These are phyloP conservation scores for Dipteronia dyeriana DNA, from an alignment of 345 rosid genomes.

Conservation along the genomic window DNA sequence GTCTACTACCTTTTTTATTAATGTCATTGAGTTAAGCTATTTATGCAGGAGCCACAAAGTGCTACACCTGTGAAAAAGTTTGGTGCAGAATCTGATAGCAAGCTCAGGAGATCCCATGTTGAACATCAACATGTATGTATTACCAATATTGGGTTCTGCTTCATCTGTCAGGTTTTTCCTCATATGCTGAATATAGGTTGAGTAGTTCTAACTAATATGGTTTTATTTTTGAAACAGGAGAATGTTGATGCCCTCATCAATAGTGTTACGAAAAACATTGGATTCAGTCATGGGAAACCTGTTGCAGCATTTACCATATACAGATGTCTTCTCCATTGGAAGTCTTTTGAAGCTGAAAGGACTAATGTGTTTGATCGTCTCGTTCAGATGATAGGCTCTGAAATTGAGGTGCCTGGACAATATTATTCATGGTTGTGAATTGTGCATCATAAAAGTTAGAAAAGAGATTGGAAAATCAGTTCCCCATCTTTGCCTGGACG, in stretches of 20 bases:
- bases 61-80: slow-evolving; percentile 58
- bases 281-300: slow-evolving; percentile 85
- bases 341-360: slow-evolving; percentile 95
- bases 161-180: slow-evolving; percentile 18
- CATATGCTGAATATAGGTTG: slow-evolving; percentile 17
- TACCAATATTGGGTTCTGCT: slow-evolving; percentile 9
- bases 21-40: slow-evolving; percentile 17
- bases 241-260: slow-evolving; percentile 79
- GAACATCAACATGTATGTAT: slow-evolving; percentile 87
- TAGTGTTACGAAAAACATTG: slow-evolving; percentile 72
- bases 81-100: slow-evolving; percentile 71
- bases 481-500: neutral
- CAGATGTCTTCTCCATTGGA: slow-evolving; percentile 96
- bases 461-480: neutral
- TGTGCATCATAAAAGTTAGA: neutral
- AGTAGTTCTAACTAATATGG: slow-evolving; percentile 19
- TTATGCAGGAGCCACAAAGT: slow-evolving; percentile 66
- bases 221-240: slow-evolving; percentile 60
- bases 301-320: slow-evolving; percentile 94
- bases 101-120: slow-evolving; percentile 61
- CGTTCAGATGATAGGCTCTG: slow-evolving; percentile 98
- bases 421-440: slow-evolving; percentile 10
- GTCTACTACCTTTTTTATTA: slow-evolving; percentile 7
- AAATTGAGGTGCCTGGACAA: slow-evolving; percentile 71
- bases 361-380: slow-evolving; percentile 96